Conservation (phyloP, 371 early-diverging fungal species). For the Rhizomucor miehei region DNA sequence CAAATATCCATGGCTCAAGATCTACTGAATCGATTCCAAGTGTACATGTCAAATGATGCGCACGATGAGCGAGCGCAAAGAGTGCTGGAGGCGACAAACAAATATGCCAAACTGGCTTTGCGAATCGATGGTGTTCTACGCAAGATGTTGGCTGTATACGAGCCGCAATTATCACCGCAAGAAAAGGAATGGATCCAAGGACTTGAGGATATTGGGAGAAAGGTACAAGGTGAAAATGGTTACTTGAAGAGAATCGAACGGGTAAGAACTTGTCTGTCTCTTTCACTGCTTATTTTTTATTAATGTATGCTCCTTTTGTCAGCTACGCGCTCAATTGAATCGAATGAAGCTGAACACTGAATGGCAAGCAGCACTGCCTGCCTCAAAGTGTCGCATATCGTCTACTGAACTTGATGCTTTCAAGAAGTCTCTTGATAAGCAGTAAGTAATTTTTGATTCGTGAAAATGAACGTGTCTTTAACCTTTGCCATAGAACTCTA, state of each 20-base stretch:
- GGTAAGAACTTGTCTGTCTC: slow-evolving; percentile 5
- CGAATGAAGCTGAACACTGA: background rate
- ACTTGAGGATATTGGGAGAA: slow-evolving; percentile 13
- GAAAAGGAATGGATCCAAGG: slow-evolving; percentile 25
- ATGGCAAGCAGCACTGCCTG: background rate
- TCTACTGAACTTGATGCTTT: background rate
- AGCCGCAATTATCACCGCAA: slow-evolving; percentile 12
- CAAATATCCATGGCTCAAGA: slow-evolving; percentile 8
- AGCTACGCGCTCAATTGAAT: background rate
- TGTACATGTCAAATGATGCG: background rate
- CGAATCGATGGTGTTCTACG: slow-evolving; percentile 20
- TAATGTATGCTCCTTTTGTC: background rate
- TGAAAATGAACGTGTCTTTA: background rate
- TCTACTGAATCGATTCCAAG: slow-evolving; percentile 5
- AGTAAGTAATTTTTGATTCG: background rate
- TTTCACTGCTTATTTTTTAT: background rate
- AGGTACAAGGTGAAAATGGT: slow-evolving; percentile 17
- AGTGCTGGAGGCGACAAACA: slow-evolving; percentile 10
- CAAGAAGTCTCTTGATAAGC: background rate
- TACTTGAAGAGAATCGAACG: slow-evolving; percentile 12
- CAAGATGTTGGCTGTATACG: slow-evolving; percentile 6
- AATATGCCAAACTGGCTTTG: slow-evolving; percentile 16
- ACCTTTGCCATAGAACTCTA: background rate
- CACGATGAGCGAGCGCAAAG: slow-evolving; percentile 5
- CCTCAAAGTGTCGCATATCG: background rate